Percentiles rank a stretch among this genome's conserved stretches.
phyloP scores from a whole-genome alignment of 2,329 filamentous ascomycete genomes.

The Aspergillus quadrilineatus region DNA sequence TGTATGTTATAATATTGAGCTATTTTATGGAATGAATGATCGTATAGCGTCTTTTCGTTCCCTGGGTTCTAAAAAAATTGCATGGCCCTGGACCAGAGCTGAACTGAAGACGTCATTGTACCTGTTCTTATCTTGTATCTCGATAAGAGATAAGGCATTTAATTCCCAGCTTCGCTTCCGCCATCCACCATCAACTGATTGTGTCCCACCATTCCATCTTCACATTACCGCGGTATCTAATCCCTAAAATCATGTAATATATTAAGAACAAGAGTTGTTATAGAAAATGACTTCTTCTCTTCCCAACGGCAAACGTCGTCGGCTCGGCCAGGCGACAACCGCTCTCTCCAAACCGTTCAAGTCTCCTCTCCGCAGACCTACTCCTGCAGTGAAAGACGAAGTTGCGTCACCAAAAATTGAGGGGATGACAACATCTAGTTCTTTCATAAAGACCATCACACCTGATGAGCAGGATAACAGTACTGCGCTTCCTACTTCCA shows the following conservation, averaged over 20 bases:
- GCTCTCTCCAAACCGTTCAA: constrained; percentile 69
- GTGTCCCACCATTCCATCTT: neutral
- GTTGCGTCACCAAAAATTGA: constrained; percentile 4
- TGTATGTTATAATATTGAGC: constrained; percentile 12
- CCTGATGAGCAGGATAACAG: neutral
- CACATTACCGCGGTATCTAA: neutral
- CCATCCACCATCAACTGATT: neutral
- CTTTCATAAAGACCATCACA: neutral
- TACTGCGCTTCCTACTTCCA: neutral
- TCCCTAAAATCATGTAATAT: neutral
- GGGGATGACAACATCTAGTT: neutral
- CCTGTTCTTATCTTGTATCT: constrained; percentile 14
- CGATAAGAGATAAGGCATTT: constrained; percentile 10
- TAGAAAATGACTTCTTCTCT: constrained; percentile 20
- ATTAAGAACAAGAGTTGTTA: neutral
- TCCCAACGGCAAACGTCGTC: constrained; percentile 60
- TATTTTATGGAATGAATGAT: neutral
- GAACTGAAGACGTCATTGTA: neutral
- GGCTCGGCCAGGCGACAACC: constrained; percentile 57
- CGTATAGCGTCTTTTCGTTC: neutral
- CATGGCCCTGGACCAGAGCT: neutral
- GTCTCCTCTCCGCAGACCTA: constrained; percentile 61
- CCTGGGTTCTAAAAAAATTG: no score
- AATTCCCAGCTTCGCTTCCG: neutral
- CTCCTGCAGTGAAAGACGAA: constrained; percentile 14